Base-by-base conservation (phyloP, 768 basidiomycete genomes). In the Boletellus ananas region DNA sequence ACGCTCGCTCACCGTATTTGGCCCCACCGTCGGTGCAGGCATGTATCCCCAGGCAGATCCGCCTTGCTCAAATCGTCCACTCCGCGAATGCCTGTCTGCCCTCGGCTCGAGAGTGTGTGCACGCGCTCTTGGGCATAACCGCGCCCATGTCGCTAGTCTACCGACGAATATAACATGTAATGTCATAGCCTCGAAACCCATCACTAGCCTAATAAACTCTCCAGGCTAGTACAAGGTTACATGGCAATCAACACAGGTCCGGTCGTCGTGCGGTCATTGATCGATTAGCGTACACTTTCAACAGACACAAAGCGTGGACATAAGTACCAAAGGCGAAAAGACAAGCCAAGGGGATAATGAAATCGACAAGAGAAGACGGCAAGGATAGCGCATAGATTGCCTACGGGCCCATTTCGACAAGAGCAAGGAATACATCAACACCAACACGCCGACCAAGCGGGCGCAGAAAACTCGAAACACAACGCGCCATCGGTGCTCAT, bases 271-370 rank as follows among this genome's bases (percentile, higher is more conserved):
- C 51, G 45, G 51, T 50, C 49, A 58, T 60, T 47, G 56, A 56
- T 69, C 45, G 49, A 61, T 67, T 69, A 67, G 61, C 51, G 63
- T 67, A 67, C 65, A 66, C 45, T 53, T 58, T 67, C 65, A 57
- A 59, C 63, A n/a, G 34, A 45, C 41, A 62, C 64, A 51, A 55
- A 35, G 46, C 58, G 55, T 55, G 60, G 37, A 55, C 50, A 64
- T 67, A 67, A 65, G 65, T 60, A 66, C 39, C 49, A 55, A 27
- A 21, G n/a, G 21, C 12, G 18, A 38, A 39, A 23, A 34, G 36
- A 46, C 53, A 40, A 51, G 50, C 39, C 48, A 54, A 56, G 18
- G 37, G 35, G 53, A 58, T 56, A 51, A 60, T 48, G 45, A 49
- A 45, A 29, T 43, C 27, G 45, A 44, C 50, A 57, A 56, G 36